Evolutionary conservation across 495 filamentous ascomycete species (phyloP), one percentile per base, ranked within the genome.

Genomic region (Talaromyces borbonicus): DNA sequence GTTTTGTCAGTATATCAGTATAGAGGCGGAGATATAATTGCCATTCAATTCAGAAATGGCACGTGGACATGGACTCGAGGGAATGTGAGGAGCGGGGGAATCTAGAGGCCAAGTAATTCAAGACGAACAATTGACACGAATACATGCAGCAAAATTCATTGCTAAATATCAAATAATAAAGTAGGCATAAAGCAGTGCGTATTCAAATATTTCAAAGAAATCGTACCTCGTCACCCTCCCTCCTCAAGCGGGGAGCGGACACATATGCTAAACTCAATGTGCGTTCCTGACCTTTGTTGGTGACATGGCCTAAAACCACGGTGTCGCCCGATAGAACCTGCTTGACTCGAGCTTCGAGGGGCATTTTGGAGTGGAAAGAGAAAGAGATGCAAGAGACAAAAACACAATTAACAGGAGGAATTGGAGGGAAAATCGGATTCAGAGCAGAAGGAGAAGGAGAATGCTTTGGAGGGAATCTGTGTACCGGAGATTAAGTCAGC

Each of bases 301-400:
- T 79, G 56, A 83, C 73, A 58, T 81, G 79, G 55, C 81, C 75
- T 54, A 97, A 71, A 48, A 96, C 71, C 20, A 97, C 64, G 9
- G 87, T 94, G 69, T 97, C 93, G 46, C 93, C 93, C 50, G 89
- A 95, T 49, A 90, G 69, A 37, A 92, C 89, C 46, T 79, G 84
- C 74, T 99, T 99, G 57, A 97, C 90, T 54, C 84, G 90, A 55
- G 83, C 92, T 69, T 77, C 72, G 45, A 72, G 55, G 59, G 65
- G 58, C 68, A 72, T 72, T 16, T 8, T 41, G 18, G 8, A 11
- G 14, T 41, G 49, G 41, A 52, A 58, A 49, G 15, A 37, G 31
- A 47, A 47, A 23, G 24, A 42, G 52, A 49, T 49, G 47, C 36
- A 47, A 49, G 42, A 44, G 55, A 57, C 49, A 39, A 51, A 47